Base-by-base conservation (phyloP, 1,284 basidiomycete species). In the Wolfiporia cocos region DNA sequence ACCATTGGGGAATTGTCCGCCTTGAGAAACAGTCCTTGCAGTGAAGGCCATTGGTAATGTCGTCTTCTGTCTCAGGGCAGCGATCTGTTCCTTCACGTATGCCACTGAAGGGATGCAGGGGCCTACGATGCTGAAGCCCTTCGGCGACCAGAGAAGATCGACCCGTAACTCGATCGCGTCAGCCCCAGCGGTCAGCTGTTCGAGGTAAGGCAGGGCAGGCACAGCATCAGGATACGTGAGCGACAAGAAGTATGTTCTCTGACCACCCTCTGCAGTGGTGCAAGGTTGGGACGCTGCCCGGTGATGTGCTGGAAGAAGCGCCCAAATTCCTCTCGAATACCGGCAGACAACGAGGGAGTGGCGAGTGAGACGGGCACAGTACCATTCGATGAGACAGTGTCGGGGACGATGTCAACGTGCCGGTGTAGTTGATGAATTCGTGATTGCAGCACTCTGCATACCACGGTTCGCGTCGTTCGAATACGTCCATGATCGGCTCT, bases 111-210 rank as follows among this genome's bases (percentile, higher is more conserved):
- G 88, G 15, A 92, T 74, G 47, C 74, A 72, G 0, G 76, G 71
- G 0, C 66, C 70, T 26, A 66, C 52, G 11, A 68, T 58, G 41
- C 69, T 68, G 14, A 62, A 55, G 46, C 73, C 69, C 42, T 70
- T 65, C 3, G 65, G 60, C 4, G 80, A 71, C 26, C 78, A 80
- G 19, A 99, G 74, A 10, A 99, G 74, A 62, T 99, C 95, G 5
- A 94, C 93, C 2, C 95, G 85, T 21, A 99, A 64, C 65, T 99
- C 95, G 45, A 99, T 69, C 0, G 93, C 94, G 57, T 99, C 94
- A 2, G 83, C 86, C 3, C 96, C 95, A n/a, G 76, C 71, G 0
- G 79, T 80, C 47, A 97, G 67, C 41, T 84, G 76, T 9, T 85
- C 77, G 39, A 98, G 75, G 32, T 81, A 63, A 10, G 73, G 65